Evolutionary conservation across 164 flowering plant genomes (phyloP), one percentile per base, ranked within the genome.

Genomic region (Berberis thunbergii): DNA sequence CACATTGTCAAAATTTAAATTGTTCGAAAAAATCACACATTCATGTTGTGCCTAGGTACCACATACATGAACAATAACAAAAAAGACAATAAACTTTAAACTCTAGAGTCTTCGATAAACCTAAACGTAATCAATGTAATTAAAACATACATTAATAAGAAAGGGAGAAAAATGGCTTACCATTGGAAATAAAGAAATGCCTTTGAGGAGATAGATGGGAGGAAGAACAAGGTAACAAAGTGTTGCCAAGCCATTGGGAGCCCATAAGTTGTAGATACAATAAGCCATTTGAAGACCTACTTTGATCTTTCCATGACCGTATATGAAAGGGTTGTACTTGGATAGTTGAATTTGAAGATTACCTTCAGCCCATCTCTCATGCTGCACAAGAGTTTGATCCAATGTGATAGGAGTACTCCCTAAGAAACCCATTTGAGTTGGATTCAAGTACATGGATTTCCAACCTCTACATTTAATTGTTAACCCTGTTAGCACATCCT

Each of bases 341-440:
- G 89, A 80, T 1, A 86, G 58, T 6, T 85, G 40, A n/a, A 90
- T 79, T 72, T 82, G 90, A 13, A 88, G 62, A 54, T 83, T 78
- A 6, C 92, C 97, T 75, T 86, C 97, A 2, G 85, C 73, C 94
- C 94, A 87, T 79, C 97, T 78, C 76, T 83, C 84, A 49, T 83
- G 89, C 68, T 86, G 91, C 43, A 84, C 80, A 4, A 90, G 81
- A 10, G 76, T 49, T 45, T 83, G 75, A 46, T 61, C 67, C 38
- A 86, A 69, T 43, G 85, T 77, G 6, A 73, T 75, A 9, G 86
- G 75, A 43, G 83, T 83, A 48, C 83, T 26, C 1, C 92, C 96
- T 53, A 86, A 55, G 77, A 86, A 86, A 0, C 72, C 85, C 7
- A 43, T 52, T 49, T 79, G 75, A 12, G 57, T n/a, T 49, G 87